Evolutionary conservation across 495 filamentous ascomycete genomes (phyloP), one percentile per base, ranked within the genome.

Genomic region (Thozetella sp.): DNA sequence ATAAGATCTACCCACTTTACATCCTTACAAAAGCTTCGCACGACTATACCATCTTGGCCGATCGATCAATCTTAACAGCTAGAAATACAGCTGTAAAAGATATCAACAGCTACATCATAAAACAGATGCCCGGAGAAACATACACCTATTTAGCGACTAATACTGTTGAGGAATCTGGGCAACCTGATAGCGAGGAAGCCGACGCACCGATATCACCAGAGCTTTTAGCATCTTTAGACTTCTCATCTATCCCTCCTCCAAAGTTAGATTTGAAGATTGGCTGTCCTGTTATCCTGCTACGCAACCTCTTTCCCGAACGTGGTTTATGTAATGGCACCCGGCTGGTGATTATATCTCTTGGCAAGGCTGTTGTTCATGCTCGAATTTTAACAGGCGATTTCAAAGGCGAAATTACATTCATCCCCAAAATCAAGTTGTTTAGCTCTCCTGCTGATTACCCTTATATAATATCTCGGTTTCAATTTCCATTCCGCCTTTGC

Each of bases 401-500:
- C 15, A 37, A 37, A 37, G 30, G 30, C 30, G 15, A 37, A 37
- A 37, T 37, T 37, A 37, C 15, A 37, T 37, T 37, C 30, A 15
- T 37, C 6, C 30, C 30, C 6, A 37, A 37, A 37, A 37, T 37
- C 15, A 37, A 37, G 15, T 37, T 37, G 15, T 37, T 37, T 37
- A 37, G 30, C 6, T 37, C 30, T 37, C 30, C 15, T 37, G 15
- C 30, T 37, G 30, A 37, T 37, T 37, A 37, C 15, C 30, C 30
- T 37, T 37, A 37, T 37, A 37, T 37, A 37, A 37, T 37, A 37
- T 37, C 30, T 37, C 51, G 51, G 25, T 25, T 55, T 24, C 57
- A 63, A 51, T 66, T 63, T 63, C 61, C 53, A 13, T 51, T 63
- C n/a, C 27, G 40, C 20, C 53, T 63, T 25, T 63, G 43, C 46